Percentiles rank a stretch among this genome's conserved stretches.
These are phyloP conservation scores for Arthrobotrys conoides DNA, from an alignment of 2,329 filamentous ascomycete genomes.

Conservation along the genomic window DNA sequence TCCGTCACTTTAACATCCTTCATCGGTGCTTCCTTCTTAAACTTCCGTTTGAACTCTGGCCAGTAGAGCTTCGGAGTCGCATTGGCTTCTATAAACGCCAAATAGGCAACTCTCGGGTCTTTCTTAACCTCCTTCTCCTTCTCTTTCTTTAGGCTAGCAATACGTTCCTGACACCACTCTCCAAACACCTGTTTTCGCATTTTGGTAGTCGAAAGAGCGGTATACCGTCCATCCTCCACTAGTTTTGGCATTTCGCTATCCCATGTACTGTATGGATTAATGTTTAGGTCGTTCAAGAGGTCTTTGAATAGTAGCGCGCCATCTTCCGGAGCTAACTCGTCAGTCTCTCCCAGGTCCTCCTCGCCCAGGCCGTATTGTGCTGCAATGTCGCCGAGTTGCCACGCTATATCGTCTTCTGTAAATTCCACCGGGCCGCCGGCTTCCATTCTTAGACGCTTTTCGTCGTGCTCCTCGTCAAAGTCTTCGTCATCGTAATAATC, in stretches of 20 bases:
- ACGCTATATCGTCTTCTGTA: slow-evolving; percentile 93
- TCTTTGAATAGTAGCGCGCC: slow-evolving; percentile 69
- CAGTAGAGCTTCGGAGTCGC: slow-evolving; percentile 95
- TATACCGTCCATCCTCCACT: slow-evolving; percentile 88
- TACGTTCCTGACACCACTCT: slow-evolving; percentile 84
- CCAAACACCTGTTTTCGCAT: slow-evolving; percentile 85
- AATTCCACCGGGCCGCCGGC: slow-evolving; percentile 78
- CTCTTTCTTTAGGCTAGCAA: slow-evolving; percentile 79
- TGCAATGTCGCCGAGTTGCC: slow-evolving; percentile 90
- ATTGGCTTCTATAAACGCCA: slow-evolving; percentile 83
- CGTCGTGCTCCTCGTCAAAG: slow-evolving; percentile 71
- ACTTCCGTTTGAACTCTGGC: slow-evolving; percentile 96
- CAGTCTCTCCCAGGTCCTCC: slow-evolving; percentile 80
- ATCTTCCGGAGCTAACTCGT: slow-evolving; percentile 65
- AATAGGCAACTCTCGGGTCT: slow-evolving; percentile 85
- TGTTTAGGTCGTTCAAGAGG: slow-evolving; percentile 82
- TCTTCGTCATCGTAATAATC: slow-evolving; percentile 69
- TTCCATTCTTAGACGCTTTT: slow-evolving; percentile 71
- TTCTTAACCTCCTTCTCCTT: slow-evolving; percentile 82
- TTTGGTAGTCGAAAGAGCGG: slow-evolving; percentile 83
- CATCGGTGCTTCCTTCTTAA: slow-evolving; percentile 84
- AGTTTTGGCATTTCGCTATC: slow-evolving; percentile 87
- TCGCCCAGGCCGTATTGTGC: slow-evolving; percentile 84
- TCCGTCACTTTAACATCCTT: slow-evolving; percentile 79
- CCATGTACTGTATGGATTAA: slow-evolving; percentile 92